Percentiles rank a stretch among this genome's conserved stretches.
phyloP scores from a whole-genome alignment of 2,329 filamentous ascomycete species.

The Botrytis sinoallii region DNA sequence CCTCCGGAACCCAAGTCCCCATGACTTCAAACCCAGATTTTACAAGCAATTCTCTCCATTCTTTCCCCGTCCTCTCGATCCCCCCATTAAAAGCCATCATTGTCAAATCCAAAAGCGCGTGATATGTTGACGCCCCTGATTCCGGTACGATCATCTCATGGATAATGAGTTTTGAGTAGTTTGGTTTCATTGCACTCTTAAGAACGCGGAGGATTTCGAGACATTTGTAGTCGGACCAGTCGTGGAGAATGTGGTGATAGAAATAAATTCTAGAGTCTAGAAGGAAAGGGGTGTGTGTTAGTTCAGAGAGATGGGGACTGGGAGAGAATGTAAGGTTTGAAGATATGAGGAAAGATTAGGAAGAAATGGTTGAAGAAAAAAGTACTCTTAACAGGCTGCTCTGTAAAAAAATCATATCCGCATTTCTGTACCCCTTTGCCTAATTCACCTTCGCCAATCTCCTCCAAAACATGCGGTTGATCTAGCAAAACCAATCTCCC shows the following conservation, averaged over 20 bases:
- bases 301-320: neutral
- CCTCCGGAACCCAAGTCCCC: neutral
- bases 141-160: neutral
- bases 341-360: neutral
- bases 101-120: neutral
- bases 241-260: neutral
- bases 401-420: conserved; percentile 33
- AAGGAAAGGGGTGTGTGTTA: neutral
- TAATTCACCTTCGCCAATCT: conserved; percentile 29
- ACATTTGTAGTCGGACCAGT: conserved; percentile 1
- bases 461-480: conserved; percentile 28
- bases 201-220: neutral
- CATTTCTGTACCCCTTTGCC: conserved; percentile 34
- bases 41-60: neutral
- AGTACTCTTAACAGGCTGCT: conserved; percentile 32
- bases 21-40: neutral
- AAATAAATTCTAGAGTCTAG: neutral
- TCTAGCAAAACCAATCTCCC: conserved; percentile 41
- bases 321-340: neutral
- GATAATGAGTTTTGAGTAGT: neutral
- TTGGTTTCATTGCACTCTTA: neutral
- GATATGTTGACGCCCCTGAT: neutral
- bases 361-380: neutral
- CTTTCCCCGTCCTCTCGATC: neutral
- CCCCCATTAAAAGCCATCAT: neutral